Evolutionary conservation across 2,329 filamentous ascomycete genomes (phyloP).

Genomic region (Aureobasidium lini): DNA sequence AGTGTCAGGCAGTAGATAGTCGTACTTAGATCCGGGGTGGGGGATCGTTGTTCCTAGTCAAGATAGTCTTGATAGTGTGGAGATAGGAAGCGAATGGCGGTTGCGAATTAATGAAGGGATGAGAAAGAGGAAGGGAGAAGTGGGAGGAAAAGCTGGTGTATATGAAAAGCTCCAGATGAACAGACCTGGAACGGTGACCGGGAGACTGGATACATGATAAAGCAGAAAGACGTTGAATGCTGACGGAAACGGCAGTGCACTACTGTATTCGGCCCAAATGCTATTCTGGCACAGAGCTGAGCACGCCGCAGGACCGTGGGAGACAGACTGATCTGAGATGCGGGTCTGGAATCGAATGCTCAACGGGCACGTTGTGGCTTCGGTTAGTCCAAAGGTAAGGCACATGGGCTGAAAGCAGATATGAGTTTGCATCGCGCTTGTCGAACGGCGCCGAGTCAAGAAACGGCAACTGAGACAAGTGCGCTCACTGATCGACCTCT

Average conservation of each 20-base stretch:
- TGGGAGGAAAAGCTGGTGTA: slow-evolving; percentile 5
- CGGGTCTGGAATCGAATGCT: slow-evolving; percentile 9
- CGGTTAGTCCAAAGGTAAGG: slow-evolving; percentile 1
- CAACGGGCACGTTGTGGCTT: slow-evolving; percentile 11
- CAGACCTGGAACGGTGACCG: neutral
- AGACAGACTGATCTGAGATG: slow-evolving; percentile 6
- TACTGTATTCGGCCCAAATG: slow-evolving; percentile 14
- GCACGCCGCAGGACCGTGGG: slow-evolving; percentile 2
- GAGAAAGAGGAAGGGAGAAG: neutral
- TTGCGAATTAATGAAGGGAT: neutral
- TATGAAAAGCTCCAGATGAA: slow-evolving; percentile 8
- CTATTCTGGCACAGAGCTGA: slow-evolving; percentile 9
- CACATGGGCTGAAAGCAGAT: slow-evolving; percentile 1
- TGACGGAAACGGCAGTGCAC: slow-evolving; percentile 13
- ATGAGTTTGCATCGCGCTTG: slow-evolving; percentile 10
- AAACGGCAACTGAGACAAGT: slow-evolving; percentile 9
- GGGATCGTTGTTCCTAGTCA: neutral
- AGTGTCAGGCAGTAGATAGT: slow-evolving; percentile 7
- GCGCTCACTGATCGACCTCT: neutral
- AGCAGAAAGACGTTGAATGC: slow-evolving; percentile 14
- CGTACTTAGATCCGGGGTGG: neutral
- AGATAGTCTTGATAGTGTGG: neutral
- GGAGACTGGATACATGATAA: slow-evolving; percentile 14
- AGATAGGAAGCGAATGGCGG: neutral
- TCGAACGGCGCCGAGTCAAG: slow-evolving; percentile 10